Base-by-base conservation (phyloP, 768 basidiomycete species). In the Tulasnella sp. region DNA sequence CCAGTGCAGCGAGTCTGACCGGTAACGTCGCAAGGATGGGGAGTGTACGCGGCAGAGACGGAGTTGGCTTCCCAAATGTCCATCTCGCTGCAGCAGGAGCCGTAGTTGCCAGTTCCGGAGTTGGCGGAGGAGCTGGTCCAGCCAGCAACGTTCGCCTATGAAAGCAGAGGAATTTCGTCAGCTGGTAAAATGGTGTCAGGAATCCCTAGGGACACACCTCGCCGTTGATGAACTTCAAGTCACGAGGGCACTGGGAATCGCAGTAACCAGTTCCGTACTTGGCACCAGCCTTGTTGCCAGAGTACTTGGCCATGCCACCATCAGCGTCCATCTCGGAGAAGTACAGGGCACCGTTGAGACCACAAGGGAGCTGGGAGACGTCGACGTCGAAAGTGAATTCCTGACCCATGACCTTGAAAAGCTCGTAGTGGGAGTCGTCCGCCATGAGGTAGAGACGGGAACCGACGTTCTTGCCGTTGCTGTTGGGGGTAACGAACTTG, bases 181-280 rank as follows among this genome's bases (percentile, higher is more conserved):
- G 67, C 11, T 5, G 29, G 44, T 40, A 19, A 14, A 5, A 42
- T 52, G 14, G 42, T 19, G 34, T 22, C 22, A 40, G 22, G 22
- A 32, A 29, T 59, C 26, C 52, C 26, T 26, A 32, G 9, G 52
- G 11, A 80, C 82, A 73, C 64, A 84, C 86, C 79, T 80, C 77
- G 75, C 86, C 86, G 78, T 83, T 81, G 77, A 87, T 87, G 80
- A 86, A 87, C 80, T 87, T 87, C 80, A 87, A 79, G 77, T 86
- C 86, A 41, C 81, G 81, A 1, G 86, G 85, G 79, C 86, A 87
- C 77, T 87, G 86, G 19, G 87, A 83, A 77, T 88, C 87, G 78
- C 87, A 87, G 79, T 88, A 88, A 16, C 87, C 87, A n/a, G 86
- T 86, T 63, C 86, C 86, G 79, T 84, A 88, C 78, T 85, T 83